phyloP scores from a whole-genome alignment of 768 basidiomycete genomes.

The Kwoniella mangroviensis region DNA sequence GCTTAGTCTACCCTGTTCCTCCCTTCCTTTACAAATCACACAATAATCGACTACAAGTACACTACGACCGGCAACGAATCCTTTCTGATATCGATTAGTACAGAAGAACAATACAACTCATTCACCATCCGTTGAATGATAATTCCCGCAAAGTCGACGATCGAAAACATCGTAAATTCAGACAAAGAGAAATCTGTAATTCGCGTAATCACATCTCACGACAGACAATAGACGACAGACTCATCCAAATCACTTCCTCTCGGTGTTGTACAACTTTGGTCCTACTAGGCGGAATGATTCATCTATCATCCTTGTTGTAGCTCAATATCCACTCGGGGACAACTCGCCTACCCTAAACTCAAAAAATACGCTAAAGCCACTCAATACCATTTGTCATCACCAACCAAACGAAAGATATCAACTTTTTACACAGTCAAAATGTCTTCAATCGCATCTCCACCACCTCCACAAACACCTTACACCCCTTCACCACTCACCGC shows the following conservation, averaged over 20 bases:
- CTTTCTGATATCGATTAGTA: not conserved
- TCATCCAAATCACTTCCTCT: not conserved
- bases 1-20: not conserved
- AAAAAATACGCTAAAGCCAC: not conserved
- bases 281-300: not conserved
- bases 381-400: slow-evolving; percentile 8
- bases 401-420: not conserved
- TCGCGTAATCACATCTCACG: not conserved
- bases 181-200: not conserved
- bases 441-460: slow-evolving; percentile 35
- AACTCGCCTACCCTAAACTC: not conserved
- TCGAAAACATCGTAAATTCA: not conserved
- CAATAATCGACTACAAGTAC: not conserved
- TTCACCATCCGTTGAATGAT: not conserved
- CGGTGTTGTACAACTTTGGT: not conserved
- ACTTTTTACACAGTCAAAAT: slow-evolving; percentile 3
- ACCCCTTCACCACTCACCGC: slow-evolving; percentile 25
- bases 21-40: not conserved
- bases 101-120: not conserved
- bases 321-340: not conserved
- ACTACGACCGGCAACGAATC: not conserved
- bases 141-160: not conserved
- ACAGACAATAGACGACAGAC: not conserved
- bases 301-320: not conserved
- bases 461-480: slow-evolving; percentile 25